A percentile compares a stretch with the other conserved stretches of the same genome.
Evolutionary conservation across 2,329 filamentous ascomycete genomes (phyloP).

Genomic region (Pleurostoma richardsiae): DNA sequence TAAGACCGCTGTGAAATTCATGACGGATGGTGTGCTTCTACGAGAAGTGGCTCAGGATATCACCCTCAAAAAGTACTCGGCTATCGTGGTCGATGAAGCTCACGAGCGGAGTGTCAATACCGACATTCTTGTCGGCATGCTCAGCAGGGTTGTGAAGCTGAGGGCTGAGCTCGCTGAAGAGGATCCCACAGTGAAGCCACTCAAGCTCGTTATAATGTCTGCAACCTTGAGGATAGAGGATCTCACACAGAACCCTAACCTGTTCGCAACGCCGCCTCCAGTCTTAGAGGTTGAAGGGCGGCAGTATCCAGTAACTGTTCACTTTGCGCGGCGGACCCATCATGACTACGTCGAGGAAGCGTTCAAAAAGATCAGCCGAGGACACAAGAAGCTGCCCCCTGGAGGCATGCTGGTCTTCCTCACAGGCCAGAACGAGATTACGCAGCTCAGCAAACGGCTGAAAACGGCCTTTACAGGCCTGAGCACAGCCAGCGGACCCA

Average conservation of each 20-base stretch:
- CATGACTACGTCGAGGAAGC: constrained; percentile 88
- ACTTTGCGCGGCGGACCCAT: constrained; percentile 79
- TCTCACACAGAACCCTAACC: constrained; percentile 74
- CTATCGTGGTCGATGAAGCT: constrained; percentile 91
- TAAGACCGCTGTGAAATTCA: constrained; percentile 92
- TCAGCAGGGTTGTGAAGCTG: constrained; percentile 85
- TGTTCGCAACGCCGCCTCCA: constrained; percentile 77
- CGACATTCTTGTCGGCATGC: constrained; percentile 95
- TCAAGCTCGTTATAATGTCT: constrained; percentile 98
- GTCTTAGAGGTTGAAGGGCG: constrained; percentile 86
- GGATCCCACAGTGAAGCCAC: constrained; percentile 64
- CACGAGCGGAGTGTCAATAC: constrained; percentile 98
- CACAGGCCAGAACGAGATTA: constrained; percentile 90
- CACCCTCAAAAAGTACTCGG: constrained; percentile 81
- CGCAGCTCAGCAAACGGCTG: constrained; percentile 72
- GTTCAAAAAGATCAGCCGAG: constrained; percentile 79
- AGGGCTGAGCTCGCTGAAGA: constrained; percentile 70
- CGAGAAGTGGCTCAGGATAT: constrained; percentile 90
- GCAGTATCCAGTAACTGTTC: constrained; percentile 83
- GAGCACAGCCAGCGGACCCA: constrained; percentile 53
- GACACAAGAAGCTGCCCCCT: constrained; percentile 83
- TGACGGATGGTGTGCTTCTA: constrained; percentile 95
- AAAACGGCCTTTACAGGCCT: constrained; percentile 61
- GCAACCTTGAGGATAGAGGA: constrained; percentile 89
- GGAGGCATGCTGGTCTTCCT: constrained; percentile 92